These are phyloP conservation scores for Salix brachista DNA, from an alignment of 345 rosid genomes.

Conservation along the genomic window DNA sequence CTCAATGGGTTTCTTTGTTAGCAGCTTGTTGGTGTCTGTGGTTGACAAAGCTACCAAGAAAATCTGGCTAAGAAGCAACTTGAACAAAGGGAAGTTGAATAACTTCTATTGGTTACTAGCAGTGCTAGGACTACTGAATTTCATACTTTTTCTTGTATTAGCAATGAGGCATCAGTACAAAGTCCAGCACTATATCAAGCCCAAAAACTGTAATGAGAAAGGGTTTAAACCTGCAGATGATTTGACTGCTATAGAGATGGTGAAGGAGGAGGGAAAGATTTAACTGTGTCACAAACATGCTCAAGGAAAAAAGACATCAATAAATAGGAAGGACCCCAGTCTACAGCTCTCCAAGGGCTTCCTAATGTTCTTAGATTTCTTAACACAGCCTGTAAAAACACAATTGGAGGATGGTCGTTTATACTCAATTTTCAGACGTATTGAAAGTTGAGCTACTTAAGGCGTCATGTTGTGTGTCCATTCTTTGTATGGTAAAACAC, in stretches of 20 bases:
- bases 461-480: neutral
- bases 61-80: constrained; percentile 65
- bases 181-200: constrained; percentile 26
- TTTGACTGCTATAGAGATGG: constrained; percentile 14
- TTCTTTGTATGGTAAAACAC: neutral
- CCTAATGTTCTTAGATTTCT: neutral
- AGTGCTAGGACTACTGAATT: too few relatives aligned
- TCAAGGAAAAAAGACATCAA: neutral
- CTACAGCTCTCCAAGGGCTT: neutral
- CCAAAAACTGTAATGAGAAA: constrained; percentile 25
- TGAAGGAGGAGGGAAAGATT: constrained; percentile 12
- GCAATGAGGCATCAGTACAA: constrained; percentile 69
- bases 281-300: neutral
- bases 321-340: constrained; percentile 11
- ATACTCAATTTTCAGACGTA: neutral
- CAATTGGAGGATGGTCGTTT: neutral
- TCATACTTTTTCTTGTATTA: too few relatives aligned
- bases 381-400: neutral
- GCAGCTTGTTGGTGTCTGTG: constrained; percentile 68
- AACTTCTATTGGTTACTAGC: constrained; percentile 80
- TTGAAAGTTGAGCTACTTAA: neutral
- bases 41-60: constrained; percentile 55
- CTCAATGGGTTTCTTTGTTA: constrained; percentile 86
- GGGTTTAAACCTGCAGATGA: constrained; percentile 25
- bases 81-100: constrained; percentile 53